A percentile compares a stretch with the other conserved stretches of the same genome.
Conservation (phyloP, 1,139 yeast genomes). For the Diutina catenulata region DNA sequence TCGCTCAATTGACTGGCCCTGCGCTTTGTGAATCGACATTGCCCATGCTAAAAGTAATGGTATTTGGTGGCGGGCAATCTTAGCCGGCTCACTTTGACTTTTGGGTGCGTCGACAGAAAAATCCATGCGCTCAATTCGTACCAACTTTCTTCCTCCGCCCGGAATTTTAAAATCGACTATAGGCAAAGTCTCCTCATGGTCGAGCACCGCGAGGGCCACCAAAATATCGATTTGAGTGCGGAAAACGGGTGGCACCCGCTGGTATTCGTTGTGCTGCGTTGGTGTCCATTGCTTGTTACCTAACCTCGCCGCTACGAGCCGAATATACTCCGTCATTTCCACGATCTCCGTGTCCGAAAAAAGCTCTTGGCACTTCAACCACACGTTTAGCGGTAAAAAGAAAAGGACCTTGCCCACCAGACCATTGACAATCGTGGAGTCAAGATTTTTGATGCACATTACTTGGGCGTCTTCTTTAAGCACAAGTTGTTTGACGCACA, state of each 20-base stretch:
- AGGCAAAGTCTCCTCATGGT: background rate
- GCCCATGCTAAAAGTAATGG: constrained; percentile 95
- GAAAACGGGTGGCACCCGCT: background rate
- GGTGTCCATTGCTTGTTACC: no score
- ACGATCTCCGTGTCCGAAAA: background rate
- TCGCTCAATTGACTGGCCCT: constrained; percentile 82
- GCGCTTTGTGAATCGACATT: constrained; percentile 87
- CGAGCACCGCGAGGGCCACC: background rate
- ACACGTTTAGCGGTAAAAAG: constrained; percentile 22
- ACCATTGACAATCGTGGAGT: constrained; percentile 38
- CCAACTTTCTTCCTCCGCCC: constrained; percentile 1
- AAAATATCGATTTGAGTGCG: background rate
- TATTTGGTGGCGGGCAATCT: constrained; percentile 38
- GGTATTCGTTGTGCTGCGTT: no score
- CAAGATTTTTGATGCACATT: constrained; percentile 38
- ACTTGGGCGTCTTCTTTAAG: constrained; percentile 54
- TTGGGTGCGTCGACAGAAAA: no score
- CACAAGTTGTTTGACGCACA: constrained; percentile 18
- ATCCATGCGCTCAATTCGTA: no score
- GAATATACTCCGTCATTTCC: background rate
- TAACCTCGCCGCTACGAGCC: no score
- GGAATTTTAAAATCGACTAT: background rate
- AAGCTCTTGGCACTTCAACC: background rate
- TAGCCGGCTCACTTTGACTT: background rate
- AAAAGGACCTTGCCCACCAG: constrained; percentile 49